A percentile compares a stretch with the other conserved stretches of the same genome.
Evolutionary conservation across 1,139 yeast genomes (phyloP).

Genomic region (Hansenula sp.): DNA sequence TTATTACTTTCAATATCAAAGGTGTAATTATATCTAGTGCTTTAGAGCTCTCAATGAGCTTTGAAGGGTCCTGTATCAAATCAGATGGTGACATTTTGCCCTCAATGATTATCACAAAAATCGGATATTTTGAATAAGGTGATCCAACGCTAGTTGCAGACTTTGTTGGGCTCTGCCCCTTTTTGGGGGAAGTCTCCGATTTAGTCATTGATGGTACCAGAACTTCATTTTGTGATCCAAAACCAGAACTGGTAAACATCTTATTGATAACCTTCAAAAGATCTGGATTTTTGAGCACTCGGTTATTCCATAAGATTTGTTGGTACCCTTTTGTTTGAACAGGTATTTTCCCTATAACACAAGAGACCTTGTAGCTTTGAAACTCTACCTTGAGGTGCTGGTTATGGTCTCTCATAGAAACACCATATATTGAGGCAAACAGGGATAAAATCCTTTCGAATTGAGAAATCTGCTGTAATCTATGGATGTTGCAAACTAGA

Average conservation of each 20-base stretch:
- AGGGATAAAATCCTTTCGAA: conserved; percentile 6
- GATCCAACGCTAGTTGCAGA: conserved; percentile 25
- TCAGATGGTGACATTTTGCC: conserved; percentile 33
- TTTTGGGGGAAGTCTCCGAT: conserved; percentile 18
- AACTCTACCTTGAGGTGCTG: conserved; percentile 24
- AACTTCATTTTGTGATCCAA: conserved; percentile 17
- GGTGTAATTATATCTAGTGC: conserved; percentile 27
- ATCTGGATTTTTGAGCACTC: conserved; percentile 25
- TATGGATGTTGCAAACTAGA: conserved; percentile 6
- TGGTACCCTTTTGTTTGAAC: conserved; percentile 38
- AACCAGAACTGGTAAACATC: conserved; percentile 25
- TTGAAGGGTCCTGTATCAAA: conserved; percentile 39
- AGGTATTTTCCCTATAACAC: conserved; percentile 28
- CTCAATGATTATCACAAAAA: conserved; percentile 33
- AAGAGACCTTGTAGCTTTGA: conserved; percentile 26
- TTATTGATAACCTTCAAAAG: conserved; percentile 29
- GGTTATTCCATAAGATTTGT: conserved; percentile 42
- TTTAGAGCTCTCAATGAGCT: conserved; percentile 27
- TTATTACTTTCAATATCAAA: conserved; percentile 29
- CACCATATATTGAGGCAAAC: conserved; percentile 24
- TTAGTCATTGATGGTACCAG: conserved; percentile 13
- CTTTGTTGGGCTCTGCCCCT: conserved; percentile 15
- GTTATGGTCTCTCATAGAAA: conserved; percentile 13
- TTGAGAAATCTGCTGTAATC: not conserved
- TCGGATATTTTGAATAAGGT: conserved; percentile 30